These are phyloP conservation scores for Atkinsonella hypoxylon DNA, from an alignment of 2,329 filamentous ascomycete genomes.

Conservation along the genomic window DNA sequence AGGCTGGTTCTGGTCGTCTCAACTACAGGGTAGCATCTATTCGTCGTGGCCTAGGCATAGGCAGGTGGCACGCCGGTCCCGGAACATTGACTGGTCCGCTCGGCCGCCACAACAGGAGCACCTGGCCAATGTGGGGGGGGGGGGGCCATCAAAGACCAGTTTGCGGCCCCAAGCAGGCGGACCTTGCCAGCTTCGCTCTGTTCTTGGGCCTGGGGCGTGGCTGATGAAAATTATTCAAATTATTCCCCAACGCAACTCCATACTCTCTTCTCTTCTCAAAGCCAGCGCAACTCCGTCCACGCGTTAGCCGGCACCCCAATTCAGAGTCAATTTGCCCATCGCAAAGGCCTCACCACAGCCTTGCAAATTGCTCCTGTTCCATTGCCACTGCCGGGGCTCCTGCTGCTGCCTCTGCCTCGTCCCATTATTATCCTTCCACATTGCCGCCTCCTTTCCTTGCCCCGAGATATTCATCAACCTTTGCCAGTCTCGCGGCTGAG, in stretches of 20 bases:
- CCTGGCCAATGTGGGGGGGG: not conserved
- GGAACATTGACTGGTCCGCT: not conserved
- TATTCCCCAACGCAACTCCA: slow-evolving; percentile 17
- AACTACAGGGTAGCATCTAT: not conserved
- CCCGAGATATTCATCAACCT: not conserved
- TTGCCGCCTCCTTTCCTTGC: not conserved
- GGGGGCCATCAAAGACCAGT: no score
- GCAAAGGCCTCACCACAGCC: slow-evolving; percentile 12
- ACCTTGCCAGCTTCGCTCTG: not conserved
- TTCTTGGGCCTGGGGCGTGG: not conserved
- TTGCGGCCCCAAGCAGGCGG: not conserved
- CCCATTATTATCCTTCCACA: not conserved
- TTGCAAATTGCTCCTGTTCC: slow-evolving; percentile 10
- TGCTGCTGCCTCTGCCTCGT: not conserved
- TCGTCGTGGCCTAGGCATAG: no score
- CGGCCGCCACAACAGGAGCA: not conserved
- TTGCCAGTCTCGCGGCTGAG: slow-evolving; percentile 12
- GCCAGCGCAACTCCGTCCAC: slow-evolving; percentile 19
- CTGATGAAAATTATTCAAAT: slow-evolving; percentile 28
- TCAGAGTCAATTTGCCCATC: slow-evolving; percentile 13
- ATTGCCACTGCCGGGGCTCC: slow-evolving; percentile 4
- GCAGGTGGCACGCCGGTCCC: not conserved
- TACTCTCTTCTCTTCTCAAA: slow-evolving; percentile 7
- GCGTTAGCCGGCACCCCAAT: slow-evolving; percentile 17
- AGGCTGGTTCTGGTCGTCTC: no score